Base-by-base conservation (phyloP, 1,284 basidiomycete species). In the Pseudozyma hubeiensis region DNA sequence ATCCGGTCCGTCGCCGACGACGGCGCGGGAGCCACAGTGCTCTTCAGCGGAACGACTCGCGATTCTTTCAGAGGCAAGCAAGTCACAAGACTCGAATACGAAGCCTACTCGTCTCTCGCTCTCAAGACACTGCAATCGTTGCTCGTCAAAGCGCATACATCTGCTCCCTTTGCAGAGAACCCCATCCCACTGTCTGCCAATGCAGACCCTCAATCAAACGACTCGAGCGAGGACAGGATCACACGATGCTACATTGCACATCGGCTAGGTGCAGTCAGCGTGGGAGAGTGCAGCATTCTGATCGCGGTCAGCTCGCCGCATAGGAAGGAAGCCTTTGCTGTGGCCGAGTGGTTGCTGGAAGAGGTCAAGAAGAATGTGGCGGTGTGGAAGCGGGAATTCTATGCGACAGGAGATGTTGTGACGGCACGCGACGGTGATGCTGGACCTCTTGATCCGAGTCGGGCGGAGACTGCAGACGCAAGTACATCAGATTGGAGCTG, bases 221-320 rank as follows among this genome's bases (percentile, higher is more conserved):
- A 13, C 5, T 43, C 34, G 5, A 19, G 17, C 13, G 53, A 60
- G 5, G 61, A 68, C 24, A 41, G 68, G 13, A 50, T 75, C 29
- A 63, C 65, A 5, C 54, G 65, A n/a, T 69, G 89, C 83, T 87
- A 89, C 16, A 85, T 93, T 9, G 87, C 91, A 68, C 93, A 96
- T 84, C 88, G 93, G n/a, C 86, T 94, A 30, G 93, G 93, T 24
- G 85, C 86, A 16, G 92, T 93, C 5, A 89, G 90, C 8, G 90
- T 93, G 6, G 91, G 91, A 14, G 88, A 93, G 79, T 88, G 91
- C 19, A 93, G 91, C 11, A 93, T 94, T 70, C 89, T 94, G 51
- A 90, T 94, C 62, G 92, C 91, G 2, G 92, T 93, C 7, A 92
- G 92, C 10, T 90, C 91, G n/a, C 91, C 92, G 19, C 93, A 93